These are phyloP conservation scores for Cystoisospora suis DNA, from an alignment of 169 alveolate species.

Conservation along the genomic window DNA sequence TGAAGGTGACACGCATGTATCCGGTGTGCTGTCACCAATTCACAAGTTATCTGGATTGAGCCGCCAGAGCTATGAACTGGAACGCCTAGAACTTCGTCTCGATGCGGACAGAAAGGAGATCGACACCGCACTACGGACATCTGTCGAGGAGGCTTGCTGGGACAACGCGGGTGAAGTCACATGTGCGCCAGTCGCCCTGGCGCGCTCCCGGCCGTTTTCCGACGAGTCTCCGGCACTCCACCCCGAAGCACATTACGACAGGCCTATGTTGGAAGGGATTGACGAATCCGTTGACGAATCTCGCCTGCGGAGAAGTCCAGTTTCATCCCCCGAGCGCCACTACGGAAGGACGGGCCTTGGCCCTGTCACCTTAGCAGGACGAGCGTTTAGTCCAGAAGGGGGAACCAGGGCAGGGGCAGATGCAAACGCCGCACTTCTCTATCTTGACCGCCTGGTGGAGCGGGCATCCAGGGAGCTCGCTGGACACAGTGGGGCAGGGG, in stretches of 20 bases:
- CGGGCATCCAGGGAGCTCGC: no score
- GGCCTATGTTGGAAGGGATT: not conserved
- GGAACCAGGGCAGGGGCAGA: no score
- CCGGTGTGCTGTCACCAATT: not conserved
- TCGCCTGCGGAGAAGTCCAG: not conserved
- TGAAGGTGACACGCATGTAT: no score
- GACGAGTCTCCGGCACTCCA: not conserved
- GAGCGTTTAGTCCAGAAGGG: no score
- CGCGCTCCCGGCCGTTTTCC: not conserved
- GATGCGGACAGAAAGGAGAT: not conserved
- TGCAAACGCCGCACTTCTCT: no score
- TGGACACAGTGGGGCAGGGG: no score
- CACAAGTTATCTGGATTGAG: not conserved
- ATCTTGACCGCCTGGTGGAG: no score
- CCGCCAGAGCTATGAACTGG: not conserved
- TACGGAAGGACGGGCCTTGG: no score
- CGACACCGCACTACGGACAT: not conserved
- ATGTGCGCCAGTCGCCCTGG: not conserved
- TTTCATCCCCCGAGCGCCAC: not conserved
- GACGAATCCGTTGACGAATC: not conserved
- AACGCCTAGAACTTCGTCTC: not conserved
- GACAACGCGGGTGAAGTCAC: not conserved
- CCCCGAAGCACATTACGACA: not conserved
- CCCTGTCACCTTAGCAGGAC: no score
- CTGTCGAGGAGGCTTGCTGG: not conserved